phyloP scores from a whole-genome alignment of 2,329 filamentous ascomycete species.

The Clonostachys chloroleuca region DNA sequence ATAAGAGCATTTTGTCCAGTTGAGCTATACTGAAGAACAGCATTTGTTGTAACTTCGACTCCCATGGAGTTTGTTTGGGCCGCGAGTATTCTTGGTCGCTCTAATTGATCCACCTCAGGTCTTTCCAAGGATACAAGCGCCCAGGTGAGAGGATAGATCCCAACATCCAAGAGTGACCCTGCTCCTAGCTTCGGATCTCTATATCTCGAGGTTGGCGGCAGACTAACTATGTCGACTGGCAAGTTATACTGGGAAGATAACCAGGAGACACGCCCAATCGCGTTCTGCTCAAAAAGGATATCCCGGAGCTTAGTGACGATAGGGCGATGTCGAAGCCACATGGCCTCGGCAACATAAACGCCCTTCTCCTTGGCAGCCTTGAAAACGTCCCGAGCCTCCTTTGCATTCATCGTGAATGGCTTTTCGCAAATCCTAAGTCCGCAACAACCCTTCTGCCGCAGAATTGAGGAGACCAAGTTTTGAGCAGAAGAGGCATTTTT shows the following conservation, averaged over 20 bases:
- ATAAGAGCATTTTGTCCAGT: conserved; percentile 31
- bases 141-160: conserved; percentile 36
- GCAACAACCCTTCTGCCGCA: too few relatives aligned
- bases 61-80: conserved; percentile 25
- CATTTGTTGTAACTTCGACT: conserved; percentile 24
- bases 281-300: conserved; percentile 29
- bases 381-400: conserved; percentile 31
- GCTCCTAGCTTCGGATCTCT: conserved; percentile 32
- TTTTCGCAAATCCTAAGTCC: conserved; percentile 47
- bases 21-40: conserved; percentile 30
- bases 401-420: conserved; percentile 32
- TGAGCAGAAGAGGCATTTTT: too few relatives aligned
- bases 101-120: conserved; percentile 10
- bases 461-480: too few relatives aligned
- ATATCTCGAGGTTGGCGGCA: conserved; percentile 20
- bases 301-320: conserved; percentile 23
- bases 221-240: conserved; percentile 22
- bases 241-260: conserved; percentile 30
- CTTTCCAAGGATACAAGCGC: conserved; percentile 19
- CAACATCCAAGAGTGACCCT: conserved; percentile 34
- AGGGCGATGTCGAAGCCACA: conserved; percentile 38
- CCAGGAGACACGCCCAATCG: conserved; percentile 29
- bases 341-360: conserved; percentile 38
- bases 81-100: too few relatives aligned
- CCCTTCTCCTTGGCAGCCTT: conserved; percentile 27